Conservation (phyloP, 345 rosid species). For the Aquilaria yunnanensis region DNA sequence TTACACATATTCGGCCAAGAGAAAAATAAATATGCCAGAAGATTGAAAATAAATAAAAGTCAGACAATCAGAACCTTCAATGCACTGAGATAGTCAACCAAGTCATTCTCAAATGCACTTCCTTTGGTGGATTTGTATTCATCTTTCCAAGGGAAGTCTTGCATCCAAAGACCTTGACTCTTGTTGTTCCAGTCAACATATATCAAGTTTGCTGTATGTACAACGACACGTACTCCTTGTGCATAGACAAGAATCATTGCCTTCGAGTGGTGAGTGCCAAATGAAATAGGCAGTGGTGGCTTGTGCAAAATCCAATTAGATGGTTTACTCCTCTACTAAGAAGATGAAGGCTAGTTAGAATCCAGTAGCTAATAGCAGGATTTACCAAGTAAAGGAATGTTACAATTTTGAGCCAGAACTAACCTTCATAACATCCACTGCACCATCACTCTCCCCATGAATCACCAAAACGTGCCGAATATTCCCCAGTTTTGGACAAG, state of each 20-base stretch:
- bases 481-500: conserved; percentile 66
- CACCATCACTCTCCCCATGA: conserved; percentile 87
- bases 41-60: background rate
- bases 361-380: background rate
- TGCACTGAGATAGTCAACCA: conserved; percentile 70
- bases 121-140: conserved; percentile 33
- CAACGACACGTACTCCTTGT: conserved; percentile 69
- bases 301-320: conserved; percentile 85
- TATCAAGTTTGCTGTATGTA: conserved; percentile 92
- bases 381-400: background rate
- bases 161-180: conserved; percentile 98
- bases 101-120: conserved; percentile 77
- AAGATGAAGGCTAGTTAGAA: conserved; percentile 11
- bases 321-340: conserved; percentile 61
- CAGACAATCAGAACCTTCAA: conserved; percentile 53
- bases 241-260: conserved; percentile 89
- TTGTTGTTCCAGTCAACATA: conserved; percentile 95
- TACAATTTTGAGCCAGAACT: background rate
- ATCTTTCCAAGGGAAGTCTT: conserved; percentile 98
- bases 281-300: conserved; percentile 83
- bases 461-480: conserved; percentile 75
- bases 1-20: background rate
- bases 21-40: background rate
- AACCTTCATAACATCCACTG: conserved; percentile 78
- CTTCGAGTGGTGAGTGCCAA: conserved; percentile 92